Evolutionary conservation across 2,329 filamentous ascomycete genomes (phyloP), one percentile per base, ranked within the genome.

Genomic region (Aspergillus candidus): DNA sequence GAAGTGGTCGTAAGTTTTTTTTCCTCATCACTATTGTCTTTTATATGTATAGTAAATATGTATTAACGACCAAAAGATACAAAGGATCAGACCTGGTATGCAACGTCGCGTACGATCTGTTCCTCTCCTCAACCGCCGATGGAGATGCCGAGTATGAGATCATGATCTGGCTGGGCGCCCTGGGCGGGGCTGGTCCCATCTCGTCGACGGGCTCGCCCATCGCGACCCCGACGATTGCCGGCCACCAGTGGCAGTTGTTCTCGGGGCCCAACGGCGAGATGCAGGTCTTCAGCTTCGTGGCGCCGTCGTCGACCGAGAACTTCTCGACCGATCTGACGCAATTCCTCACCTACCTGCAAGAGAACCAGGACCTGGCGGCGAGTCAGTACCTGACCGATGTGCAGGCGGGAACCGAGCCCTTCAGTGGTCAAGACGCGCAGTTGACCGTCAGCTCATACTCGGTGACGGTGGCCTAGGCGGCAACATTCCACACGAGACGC

Each of bases 161-260:
- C 54, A 84, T 84, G 80, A 72, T 84, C 52, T 84, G 81, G 80
- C 68, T 82, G 36, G 74, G 69, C 3, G 76, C 76, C 27, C 62
- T 80, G 35, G 78, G 75, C 18, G 74, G 75, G 40, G 77, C 76
- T 2, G 77, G 78, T 4, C 77, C 78, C 17, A 79, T 83, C 67
- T 66, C 63, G 7, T 62, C 60, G 14, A 63, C 57, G 2, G 78
- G 78, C 40, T 67, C 65, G 13, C 53, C 76, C 5, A 69, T 82
- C 50, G 77, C 74, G 3, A 79, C 71, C 1, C 68, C 74, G 11
- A 77, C 68, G 11, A 69, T 84, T 44, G 76, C 62, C 32, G 79
- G 77, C 33, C 60, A 66, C 27, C 63, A 56, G n/a, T 85, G 76
- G 73, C 73, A 77, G 41, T 66, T 85, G 38, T 84, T 74, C 65